Evolutionary conservation across 352 stramenopile species (phyloP).

Genomic region (Phytophthora foliorum): DNA sequence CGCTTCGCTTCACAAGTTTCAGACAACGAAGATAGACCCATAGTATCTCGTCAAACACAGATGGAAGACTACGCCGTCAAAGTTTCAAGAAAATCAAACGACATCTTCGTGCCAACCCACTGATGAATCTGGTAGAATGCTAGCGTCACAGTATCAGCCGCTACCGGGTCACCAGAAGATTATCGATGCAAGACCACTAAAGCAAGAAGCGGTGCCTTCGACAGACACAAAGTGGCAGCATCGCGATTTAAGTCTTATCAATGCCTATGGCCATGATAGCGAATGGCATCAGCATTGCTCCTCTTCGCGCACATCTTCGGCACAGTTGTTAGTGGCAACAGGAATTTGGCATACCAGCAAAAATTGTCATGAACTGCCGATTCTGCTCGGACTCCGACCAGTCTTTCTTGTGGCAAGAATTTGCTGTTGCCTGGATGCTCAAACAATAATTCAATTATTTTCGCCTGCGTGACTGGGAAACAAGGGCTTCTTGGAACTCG

Average conservation of each 20-base stretch:
- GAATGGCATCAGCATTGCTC: slow-evolving; percentile 94
- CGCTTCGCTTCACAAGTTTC: slow-evolving; percentile 67
- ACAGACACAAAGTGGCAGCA: slow-evolving; percentile 47
- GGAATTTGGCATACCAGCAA: not conserved
- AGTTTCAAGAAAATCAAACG: not conserved
- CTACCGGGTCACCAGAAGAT: not conserved
- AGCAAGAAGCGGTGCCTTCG: not conserved
- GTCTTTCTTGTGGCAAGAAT: slow-evolving; percentile 20
- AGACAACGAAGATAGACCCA: not conserved
- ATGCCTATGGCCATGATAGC: slow-evolving; percentile 93
- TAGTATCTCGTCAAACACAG: not conserved
- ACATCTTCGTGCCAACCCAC: not conserved
- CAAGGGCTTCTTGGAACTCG: slow-evolving; percentile 37
- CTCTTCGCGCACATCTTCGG: slow-evolving; percentile 76
- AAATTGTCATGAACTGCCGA: not conserved
- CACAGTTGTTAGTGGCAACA: slow-evolving; percentile 13
- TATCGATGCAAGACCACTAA: slow-evolving; percentile 29
- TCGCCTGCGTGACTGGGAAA: slow-evolving; percentile 43
- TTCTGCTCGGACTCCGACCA: not conserved
- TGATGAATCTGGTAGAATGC: not conserved
- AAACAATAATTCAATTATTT: slow-evolving; percentile 42
- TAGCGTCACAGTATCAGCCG: not conserved
- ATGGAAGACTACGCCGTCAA: not conserved
- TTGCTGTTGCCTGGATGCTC: slow-evolving; percentile 47
- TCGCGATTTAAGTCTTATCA: slow-evolving; percentile 90